phyloP scores from a whole-genome alignment of 1,284 basidiomycete species.

The Papiliotrema fonsecae region DNA sequence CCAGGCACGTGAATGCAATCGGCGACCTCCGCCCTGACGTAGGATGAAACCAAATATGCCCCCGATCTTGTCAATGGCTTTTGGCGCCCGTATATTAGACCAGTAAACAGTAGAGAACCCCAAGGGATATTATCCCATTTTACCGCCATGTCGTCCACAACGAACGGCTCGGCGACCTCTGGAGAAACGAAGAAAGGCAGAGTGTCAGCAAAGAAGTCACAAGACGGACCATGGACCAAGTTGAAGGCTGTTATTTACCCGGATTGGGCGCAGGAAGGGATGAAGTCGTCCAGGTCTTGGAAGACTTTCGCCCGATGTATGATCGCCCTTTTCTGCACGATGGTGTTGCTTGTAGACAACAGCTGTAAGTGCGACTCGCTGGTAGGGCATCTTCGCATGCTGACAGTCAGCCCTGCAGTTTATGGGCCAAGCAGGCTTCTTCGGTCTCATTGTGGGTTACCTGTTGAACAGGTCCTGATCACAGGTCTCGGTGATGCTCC shows the following conservation, averaged over 20 bases:
- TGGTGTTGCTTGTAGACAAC: slow-evolving; percentile 33
- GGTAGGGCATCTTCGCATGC: too few relatives aligned
- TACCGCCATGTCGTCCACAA: too few relatives aligned
- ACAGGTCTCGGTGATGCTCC: slow-evolving; percentile 32
- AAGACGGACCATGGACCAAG: slow-evolving; percentile 4
- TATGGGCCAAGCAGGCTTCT: slow-evolving; percentile 36
- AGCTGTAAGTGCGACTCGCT: slow-evolving; percentile 19
- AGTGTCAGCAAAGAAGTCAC: too few relatives aligned
- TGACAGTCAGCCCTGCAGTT: slow-evolving; percentile 22
- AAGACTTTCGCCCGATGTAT: slow-evolving; percentile 40
- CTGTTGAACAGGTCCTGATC: not conserved
- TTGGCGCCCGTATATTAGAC: too few relatives aligned
- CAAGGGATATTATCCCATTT: too few relatives aligned
- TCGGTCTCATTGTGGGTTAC: slow-evolving; percentile 25
- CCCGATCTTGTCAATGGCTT: too few relatives aligned
- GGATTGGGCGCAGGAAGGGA: slow-evolving; percentile 17
- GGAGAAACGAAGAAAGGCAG: too few relatives aligned
- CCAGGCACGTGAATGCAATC: too few relatives aligned
- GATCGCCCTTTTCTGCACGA: slow-evolving; percentile 28
- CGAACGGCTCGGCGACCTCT: too few relatives aligned
- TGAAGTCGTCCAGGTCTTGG: slow-evolving; percentile 33
- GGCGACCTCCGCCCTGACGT: too few relatives aligned
- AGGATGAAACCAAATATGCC: too few relatives aligned
- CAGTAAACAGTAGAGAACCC: too few relatives aligned
- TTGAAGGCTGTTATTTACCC: slow-evolving; percentile 14